Conservation (phyloP, 176 grass and related monocot species). For the Coix lacrymajobi region DNA sequence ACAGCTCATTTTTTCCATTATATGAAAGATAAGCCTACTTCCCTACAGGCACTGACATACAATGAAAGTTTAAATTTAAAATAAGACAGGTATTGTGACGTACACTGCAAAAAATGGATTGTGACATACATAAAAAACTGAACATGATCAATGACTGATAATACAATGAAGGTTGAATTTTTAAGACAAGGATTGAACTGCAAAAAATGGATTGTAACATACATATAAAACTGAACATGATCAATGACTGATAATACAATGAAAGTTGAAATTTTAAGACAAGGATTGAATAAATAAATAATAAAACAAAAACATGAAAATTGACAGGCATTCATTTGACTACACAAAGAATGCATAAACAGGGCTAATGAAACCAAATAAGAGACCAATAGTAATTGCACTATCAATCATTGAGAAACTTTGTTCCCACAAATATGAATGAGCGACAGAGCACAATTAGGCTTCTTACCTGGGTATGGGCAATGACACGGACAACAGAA, state of each 20-base stretch:
- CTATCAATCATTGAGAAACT: background rate
- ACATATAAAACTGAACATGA: background rate
- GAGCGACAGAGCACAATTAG: background rate
- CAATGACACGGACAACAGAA: constrained; percentile 71
- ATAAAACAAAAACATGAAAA: no score
- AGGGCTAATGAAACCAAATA: background rate
- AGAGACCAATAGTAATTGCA: background rate
- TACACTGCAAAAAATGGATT: no score
- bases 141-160: background rate
- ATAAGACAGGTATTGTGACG: background rate
- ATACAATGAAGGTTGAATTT: background rate
- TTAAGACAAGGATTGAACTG: background rate
- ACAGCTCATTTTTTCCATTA: background rate
- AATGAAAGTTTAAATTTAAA: background rate
- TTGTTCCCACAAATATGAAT: background rate
- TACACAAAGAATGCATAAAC: background rate
- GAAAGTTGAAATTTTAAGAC: background rate
- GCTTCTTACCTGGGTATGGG: constrained; percentile 70
- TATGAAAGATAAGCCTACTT: background rate
- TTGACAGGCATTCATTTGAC: background rate
- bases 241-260: background rate
- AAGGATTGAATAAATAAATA: no score
- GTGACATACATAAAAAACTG: no score
- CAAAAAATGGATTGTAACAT: background rate
- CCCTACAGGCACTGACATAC: background rate